These are phyloP conservation scores for Sphagnum magellanicum DNA, from an alignment of 228 moss, liverwort and hornwort genomes.

Conservation along the genomic window DNA sequence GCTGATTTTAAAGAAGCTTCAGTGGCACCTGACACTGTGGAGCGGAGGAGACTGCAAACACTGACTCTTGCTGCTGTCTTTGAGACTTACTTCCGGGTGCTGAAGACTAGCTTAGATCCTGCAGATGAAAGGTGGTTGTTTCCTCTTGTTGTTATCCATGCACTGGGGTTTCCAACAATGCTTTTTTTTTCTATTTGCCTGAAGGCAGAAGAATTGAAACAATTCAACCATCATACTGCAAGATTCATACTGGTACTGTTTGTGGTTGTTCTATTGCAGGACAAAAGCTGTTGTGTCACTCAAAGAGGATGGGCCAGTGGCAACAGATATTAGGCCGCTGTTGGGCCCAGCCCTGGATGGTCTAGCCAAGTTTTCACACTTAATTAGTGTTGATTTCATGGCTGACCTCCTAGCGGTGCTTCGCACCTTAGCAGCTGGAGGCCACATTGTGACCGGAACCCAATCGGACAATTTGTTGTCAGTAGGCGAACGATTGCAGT, in stretches of 20 bases:
- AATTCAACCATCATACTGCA: too few species aligned
- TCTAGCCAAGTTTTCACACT: conserved; percentile 79
- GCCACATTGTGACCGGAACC: conserved; percentile 27
- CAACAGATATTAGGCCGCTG: conserved; percentile 58
- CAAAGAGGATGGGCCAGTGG: conserved; percentile 39
- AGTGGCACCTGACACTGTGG: conserved; percentile 57
- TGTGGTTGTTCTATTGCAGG: conserved; percentile 19
- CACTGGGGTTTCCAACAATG: too few species aligned
- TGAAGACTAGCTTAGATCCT: conserved; percentile 76
- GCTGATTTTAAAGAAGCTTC: conserved; percentile 92
- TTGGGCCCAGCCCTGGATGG: conserved; percentile 78
- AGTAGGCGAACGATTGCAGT: conserved; percentile 87
- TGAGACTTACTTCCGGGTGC: conserved; percentile 88
- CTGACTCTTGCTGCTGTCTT: conserved; percentile 80
- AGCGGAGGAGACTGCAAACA: conserved; percentile 72
- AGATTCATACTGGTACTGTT: too few species aligned
- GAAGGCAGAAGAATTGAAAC: too few species aligned
- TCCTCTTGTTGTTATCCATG: too few species aligned
- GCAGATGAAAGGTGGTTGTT: conserved; percentile 61
- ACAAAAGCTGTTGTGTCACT: conserved; percentile 37
- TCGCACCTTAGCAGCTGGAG: conserved; percentile 72
- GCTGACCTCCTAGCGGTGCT: conserved; percentile 76
- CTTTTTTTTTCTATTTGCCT: too few species aligned
- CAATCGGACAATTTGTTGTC: conserved; percentile 40
- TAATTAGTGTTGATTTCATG: conserved; percentile 98